These are phyloP conservation scores for Ascocoryne sarcoides DNA, from an alignment of 2,329 filamentous ascomycete genomes.

Conservation along the genomic window DNA sequence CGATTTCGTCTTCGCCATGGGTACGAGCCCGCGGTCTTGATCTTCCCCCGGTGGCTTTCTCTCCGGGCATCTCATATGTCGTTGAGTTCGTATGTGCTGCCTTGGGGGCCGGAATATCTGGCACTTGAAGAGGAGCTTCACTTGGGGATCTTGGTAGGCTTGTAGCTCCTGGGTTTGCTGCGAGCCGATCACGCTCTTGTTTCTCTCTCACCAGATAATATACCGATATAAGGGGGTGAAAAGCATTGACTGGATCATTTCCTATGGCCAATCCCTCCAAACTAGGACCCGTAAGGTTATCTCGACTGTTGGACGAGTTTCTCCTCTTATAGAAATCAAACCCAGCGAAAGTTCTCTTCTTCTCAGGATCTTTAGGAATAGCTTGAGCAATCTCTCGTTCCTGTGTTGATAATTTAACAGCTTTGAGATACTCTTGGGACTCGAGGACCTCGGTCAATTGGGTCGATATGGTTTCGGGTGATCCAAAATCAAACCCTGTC, in stretches of 20 bases:
- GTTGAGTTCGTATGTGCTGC: constrained; percentile 82
- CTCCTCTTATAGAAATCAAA: constrained; percentile 97
- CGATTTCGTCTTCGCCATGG: constrained; percentile 86
- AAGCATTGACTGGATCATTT: constrained; percentile 84
- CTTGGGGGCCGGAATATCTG: constrained; percentile 71
- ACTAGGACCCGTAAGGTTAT: constrained; percentile 78
- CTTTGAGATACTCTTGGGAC: constrained; percentile 87
- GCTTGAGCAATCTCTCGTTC: constrained; percentile 50
- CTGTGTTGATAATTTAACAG: constrained; percentile 60
- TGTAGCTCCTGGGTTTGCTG: constrained; percentile 49
- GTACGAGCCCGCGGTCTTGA: constrained; percentile 80
- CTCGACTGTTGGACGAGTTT: constrained; percentile 80
- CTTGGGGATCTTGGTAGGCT: constrained; percentile 47
- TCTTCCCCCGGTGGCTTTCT: constrained; percentile 76
- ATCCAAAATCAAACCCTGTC: constrained; percentile 96
- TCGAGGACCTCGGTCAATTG: constrained; percentile 82
- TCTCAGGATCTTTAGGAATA: constrained; percentile 56
- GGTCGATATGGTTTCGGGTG: constrained; percentile 70
- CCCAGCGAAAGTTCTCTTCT: constrained; percentile 66
- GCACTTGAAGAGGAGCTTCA: constrained; percentile 48
- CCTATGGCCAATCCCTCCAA: constrained; percentile 76
- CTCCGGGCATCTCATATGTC: constrained; percentile 80
- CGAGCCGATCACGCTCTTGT: constrained; percentile 62
- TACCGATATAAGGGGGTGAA: constrained; percentile 82
- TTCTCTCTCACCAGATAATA: constrained; percentile 97